phyloP scores from a whole-genome alignment of 305 asterid genomes.

The Solanum hybrid region DNA sequence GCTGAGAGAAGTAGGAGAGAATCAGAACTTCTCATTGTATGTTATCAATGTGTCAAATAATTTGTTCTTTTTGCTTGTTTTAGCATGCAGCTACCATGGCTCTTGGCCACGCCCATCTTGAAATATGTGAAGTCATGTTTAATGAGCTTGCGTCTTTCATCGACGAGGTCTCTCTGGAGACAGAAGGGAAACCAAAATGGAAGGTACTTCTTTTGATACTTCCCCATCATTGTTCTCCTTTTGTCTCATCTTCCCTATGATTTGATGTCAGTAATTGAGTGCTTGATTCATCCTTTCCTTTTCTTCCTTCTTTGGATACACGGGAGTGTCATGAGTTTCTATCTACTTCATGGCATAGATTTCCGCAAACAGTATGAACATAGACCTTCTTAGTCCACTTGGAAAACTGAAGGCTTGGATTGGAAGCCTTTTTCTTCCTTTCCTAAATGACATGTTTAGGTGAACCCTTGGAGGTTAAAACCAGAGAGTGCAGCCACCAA shows the following conservation, averaged over 20 bases:
- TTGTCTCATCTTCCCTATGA: constrained; percentile 3
- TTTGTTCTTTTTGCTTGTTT: constrained; percentile 5
- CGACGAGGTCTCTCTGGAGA: constrained; percentile 86
- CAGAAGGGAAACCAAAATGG: constrained; percentile 99
- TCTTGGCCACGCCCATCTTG: constrained; percentile 94
- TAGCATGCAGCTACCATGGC: constrained; percentile 99
- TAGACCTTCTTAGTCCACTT: neutral
- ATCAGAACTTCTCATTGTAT: neutral
- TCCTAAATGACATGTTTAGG: neutral
- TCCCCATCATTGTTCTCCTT: constrained; percentile 1
- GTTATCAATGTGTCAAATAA: neutral
- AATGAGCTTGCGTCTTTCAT: constrained; percentile 91
- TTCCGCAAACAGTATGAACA: neutral
- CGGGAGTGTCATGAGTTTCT: neutral
- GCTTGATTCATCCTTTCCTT: neutral
- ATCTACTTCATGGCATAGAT: neutral
- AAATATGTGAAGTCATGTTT: constrained; percentile 95
- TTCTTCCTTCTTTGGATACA: neutral
- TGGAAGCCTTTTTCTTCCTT: neutral
- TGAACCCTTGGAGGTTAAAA: neutral
- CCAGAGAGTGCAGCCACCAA: neutral
- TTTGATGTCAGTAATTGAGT: neutral
- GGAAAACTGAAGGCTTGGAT: neutral
- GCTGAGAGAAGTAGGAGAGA: neutral
- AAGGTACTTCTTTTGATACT: constrained; percentile 46